Base-by-base conservation (phyloP, 2,329 filamentous ascomycete genomes). In the Aspergillus sp. region DNA sequence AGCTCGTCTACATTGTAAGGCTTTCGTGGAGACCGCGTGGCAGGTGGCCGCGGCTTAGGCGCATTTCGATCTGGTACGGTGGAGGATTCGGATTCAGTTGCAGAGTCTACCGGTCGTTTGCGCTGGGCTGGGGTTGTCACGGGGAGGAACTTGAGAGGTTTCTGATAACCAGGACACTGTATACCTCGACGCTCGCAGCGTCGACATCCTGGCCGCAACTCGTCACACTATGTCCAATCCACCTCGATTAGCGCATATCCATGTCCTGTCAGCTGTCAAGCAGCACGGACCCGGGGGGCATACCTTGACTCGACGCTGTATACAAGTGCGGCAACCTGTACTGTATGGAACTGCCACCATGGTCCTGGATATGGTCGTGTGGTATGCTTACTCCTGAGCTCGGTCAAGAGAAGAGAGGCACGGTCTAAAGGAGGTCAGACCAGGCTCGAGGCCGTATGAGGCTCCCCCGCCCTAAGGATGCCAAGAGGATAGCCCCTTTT, bases 271-370 rank as follows among this genome's bases (percentile, higher is more conserved):
- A 11, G 3, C 36, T 19, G 14, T n/a, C 5, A 40, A 40, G 17
- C 5, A 17, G 14, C 17, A n/a, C n/a, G n/a, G n/a, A n/a, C n/a
- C n/a, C n/a, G n/a, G n/a, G n/a, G n/a, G n/a, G n/a, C n/a, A n/a
- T n/a, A 48, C 46, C 34, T 48, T 48, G 34, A 48, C 31, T 40
- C 34, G 46, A 29, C 46, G 46, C 21, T 41, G 16, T 7, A 48
- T 6, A 34, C 46, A 48, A 9, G 46, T 29, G 46, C 46, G 46
- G 29, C 46, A 48, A 10, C 46, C 46, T 38, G n/a, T 48, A 16
- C 46, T 48, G 9, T 41, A 17, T 38, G 46, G 46, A n/a, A 48
- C 46, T 16, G 17, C 46, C 1, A 48, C 46, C 46, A 48, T 48
- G 32, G 16, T 13, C 13, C 7, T 36, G 16, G 32, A 25, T 5